Conservation (phyloP, 805 yeast genomes). For the Sugiyamaella valdiviana region DNA sequence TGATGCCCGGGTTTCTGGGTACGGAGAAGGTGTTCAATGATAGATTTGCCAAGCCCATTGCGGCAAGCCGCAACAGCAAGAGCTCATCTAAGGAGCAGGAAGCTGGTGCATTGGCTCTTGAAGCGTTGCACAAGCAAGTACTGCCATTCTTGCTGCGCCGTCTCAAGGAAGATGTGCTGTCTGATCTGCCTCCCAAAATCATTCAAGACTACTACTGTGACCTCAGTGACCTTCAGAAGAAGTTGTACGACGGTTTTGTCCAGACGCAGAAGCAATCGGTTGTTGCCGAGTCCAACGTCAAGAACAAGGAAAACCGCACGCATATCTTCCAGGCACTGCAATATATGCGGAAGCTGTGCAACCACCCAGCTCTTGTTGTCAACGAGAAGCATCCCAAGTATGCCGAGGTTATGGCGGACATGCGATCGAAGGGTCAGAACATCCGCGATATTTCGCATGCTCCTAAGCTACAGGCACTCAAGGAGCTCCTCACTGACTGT, state of each 20-base stretch:
- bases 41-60: conserved; percentile 95
- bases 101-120: conserved; percentile 92
- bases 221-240: conserved; percentile 81
- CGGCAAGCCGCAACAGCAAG: conserved; percentile 84
- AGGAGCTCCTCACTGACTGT: conserved; percentile 78
- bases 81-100: conserved; percentile 87
- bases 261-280: conserved; percentile 73
- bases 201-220: conserved; percentile 98
- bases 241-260: conserved; percentile 83
- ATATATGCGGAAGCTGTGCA: conserved; percentile 94
- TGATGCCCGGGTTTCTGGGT: conserved; percentile 98
- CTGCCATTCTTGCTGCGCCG: conserved; percentile 94
- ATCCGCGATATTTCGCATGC: conserved; percentile 76
- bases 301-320: conserved; percentile 54
- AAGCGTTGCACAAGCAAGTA: conserved; percentile 93
- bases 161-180: conserved; percentile 89
- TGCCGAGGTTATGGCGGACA: conserved; percentile 54
- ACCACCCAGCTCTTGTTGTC: conserved; percentile 89
- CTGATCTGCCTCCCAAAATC: conserved; percentile 96
- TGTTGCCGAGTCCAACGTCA: conserved; percentile 42
- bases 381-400: conserved; percentile 79
- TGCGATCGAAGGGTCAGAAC: conserved; percentile 51
- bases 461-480: conserved; percentile 80
- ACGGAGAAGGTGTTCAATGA: conserved; percentile 92
- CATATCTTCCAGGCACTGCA: conserved; percentile 97